Base-by-base conservation (phyloP, 192 early-diverging fungal genomes). In the Coemansia reversa region DNA sequence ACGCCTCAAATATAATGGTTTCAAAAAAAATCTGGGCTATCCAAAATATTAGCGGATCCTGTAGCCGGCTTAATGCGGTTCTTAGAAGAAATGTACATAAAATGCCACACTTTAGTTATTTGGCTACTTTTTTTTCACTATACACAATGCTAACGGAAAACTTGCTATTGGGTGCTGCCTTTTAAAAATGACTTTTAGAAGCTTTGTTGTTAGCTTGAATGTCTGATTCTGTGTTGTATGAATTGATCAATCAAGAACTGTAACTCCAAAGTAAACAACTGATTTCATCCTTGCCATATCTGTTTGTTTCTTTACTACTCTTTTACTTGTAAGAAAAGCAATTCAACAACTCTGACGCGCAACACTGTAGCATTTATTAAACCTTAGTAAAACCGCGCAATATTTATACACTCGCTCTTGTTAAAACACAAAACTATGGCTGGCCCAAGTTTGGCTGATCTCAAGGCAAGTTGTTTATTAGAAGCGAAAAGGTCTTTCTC, bases 371-470 rank as follows among this genome's bases (percentile, higher is more conserved):
- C 8, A 39, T 12, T 1, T 11, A 39, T 11, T 32, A 5, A 11
- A 39, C 9, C 2, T 39, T 11, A 12, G 2, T 7, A 7, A 39
- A 39, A 11, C 35, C 9, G 8, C 35, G 12, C 1, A 11, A 39
- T 39, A 39, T 9, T 25, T n/a, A 33, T 52, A 23, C 27, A 32
- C 7, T 1, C 18, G 19, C 33, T 25, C 30, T 4, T 33, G 5
- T 28, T 19, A 28, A 28, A 16, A 12, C 22, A 33, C 22, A 5
- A 5, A 2, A 55, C 12, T 32, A 65, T 67, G 62, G 32, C 58
- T 3, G 66, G 62, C 7, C 12, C 72, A 27, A 74, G 62, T 30
- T 33, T 74, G 22, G 72, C 56, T 12, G 72, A 74, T 5, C 58
- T 74, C 55, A 74, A 74, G 61, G 67, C 62, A 70, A 58, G 55